phyloP scores from a whole-genome alignment of 1,139 yeast genomes.

The Pichia norvegensis region DNA sequence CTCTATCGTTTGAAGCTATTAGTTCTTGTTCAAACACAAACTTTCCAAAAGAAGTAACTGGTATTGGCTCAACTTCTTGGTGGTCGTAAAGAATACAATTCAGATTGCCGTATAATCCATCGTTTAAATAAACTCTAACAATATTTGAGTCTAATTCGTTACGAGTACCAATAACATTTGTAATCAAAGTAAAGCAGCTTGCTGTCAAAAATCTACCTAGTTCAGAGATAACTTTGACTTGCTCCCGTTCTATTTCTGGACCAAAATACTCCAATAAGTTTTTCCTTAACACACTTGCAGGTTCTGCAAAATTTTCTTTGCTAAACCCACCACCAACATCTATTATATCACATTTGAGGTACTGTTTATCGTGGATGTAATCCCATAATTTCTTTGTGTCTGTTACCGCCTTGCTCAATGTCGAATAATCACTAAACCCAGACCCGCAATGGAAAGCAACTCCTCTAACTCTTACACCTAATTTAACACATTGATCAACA shows the following conservation, averaged over 20 bases:
- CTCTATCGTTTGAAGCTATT: slow-evolving; percentile 12
- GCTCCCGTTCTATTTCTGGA: slow-evolving; percentile 33
- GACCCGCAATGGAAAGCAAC: slow-evolving; percentile 96
- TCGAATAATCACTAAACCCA: slow-evolving; percentile 71
- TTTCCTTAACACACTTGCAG: slow-evolving; percentile 51
- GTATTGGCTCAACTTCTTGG: slow-evolving; percentile 66
- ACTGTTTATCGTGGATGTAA: slow-evolving; percentile 33
- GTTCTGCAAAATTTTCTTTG: slow-evolving; percentile 51
- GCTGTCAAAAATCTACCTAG: slow-evolving; percentile 92
- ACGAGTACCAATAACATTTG: slow-evolving; percentile 80
- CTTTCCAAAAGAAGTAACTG: slow-evolving; percentile 47
- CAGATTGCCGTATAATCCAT: slow-evolving; percentile 93
- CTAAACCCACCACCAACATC: slow-evolving; percentile 97
- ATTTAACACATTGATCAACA: slow-evolving; percentile 52
- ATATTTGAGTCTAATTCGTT: slow-evolving; percentile 17
- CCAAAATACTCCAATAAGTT: slow-evolving; percentile 51
- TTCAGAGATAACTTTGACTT: slow-evolving; percentile 71
- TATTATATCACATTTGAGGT: slow-evolving; percentile 41
- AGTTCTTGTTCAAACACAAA: slow-evolving; percentile 28
- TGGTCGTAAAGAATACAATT: slow-evolving; percentile 92
- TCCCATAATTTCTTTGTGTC: slow-evolving; percentile 73
- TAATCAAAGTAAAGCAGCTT: slow-evolving; percentile 75
- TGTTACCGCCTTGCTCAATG: slow-evolving; percentile 62
- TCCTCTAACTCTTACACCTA: slow-evolving; percentile 64
- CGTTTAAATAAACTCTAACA: slow-evolving; percentile 70